Evolutionary conservation across 176 grass and related monocot species (phyloP).

Genomic region (Dendrocalamus sinicus): DNA sequence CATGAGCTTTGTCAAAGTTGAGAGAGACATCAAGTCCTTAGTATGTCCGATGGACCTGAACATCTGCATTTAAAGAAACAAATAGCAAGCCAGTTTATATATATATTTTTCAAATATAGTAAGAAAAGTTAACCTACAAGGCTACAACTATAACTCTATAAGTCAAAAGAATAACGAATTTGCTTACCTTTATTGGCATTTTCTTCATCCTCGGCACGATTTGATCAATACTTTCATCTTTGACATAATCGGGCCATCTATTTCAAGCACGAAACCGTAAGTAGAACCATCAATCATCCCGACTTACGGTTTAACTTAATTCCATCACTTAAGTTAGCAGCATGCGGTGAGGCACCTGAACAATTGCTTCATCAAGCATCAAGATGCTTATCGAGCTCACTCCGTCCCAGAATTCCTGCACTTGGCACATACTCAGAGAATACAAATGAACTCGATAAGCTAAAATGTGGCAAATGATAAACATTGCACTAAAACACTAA

Average conservation of each 20-base stretch:
- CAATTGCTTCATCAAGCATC: conserved; percentile 99
- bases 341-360: conserved; percentile 90
- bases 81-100: conserved; percentile 17
- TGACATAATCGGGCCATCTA: conserved; percentile 74
- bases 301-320: conserved; percentile 98
- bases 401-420: conserved; percentile 94
- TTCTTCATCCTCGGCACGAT: conserved; percentile 94
- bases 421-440: conserved; percentile 67
- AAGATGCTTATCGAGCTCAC: conserved; percentile 81
- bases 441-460: background rate
- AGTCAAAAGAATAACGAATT: background rate
- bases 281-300: conserved; percentile 97
- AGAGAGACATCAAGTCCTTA: conserved; percentile 89
- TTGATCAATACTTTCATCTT: conserved; percentile 75
- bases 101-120: background rate
- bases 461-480: conserved; percentile 12
- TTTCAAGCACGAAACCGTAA: conserved; percentile 85
- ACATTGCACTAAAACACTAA: conserved; percentile 7
- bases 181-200: conserved; percentile 89
- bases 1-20: conserved; percentile 72
- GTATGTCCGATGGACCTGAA: conserved; percentile 89
- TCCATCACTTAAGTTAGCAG: conserved; percentile 98
- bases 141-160: background rate
- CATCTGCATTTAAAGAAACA: conserved; percentile 63
- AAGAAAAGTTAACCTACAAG: background rate